Evolutionary conservation across 495 filamentous ascomycete species (phyloP).

Genomic region (Patellaria atrata): DNA sequence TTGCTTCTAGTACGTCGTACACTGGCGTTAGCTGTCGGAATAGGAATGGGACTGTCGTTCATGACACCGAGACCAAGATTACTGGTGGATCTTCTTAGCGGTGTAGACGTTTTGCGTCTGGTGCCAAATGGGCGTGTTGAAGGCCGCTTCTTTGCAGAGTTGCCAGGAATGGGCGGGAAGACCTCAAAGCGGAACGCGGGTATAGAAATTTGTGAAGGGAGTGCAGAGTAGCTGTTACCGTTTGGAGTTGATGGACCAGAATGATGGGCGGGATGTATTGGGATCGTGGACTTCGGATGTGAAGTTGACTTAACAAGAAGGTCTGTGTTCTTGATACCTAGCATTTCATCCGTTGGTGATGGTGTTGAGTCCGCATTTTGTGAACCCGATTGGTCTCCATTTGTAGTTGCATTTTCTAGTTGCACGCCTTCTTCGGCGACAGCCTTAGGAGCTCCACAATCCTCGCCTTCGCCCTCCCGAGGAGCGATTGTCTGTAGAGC

Average conservation of each 20-base stretch:
- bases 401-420: conserved; percentile 14
- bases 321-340: background rate
- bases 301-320: background rate
- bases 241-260: conserved; percentile 17
- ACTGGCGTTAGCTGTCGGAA: conserved; percentile 3
- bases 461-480: conserved; percentile 51
- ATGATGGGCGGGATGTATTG: conserved; percentile 8
- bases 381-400: conserved; percentile 5
- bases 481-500: conserved; percentile 80
- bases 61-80: conserved; percentile 11
- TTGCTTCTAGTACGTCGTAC: conserved; percentile 26
- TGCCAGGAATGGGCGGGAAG: conserved; percentile 60
- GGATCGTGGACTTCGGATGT: background rate
- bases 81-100: conserved; percentile 7
- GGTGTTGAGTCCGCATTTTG: conserved; percentile 1
- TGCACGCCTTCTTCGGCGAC: conserved; percentile 28
- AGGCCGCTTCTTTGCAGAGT: conserved; percentile 28
- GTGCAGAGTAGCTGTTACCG: conserved; percentile 3
- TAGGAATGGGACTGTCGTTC: conserved; percentile 9
- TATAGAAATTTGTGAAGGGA: conserved; percentile 31
- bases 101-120: conserved; percentile 18
- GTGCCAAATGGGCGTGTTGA: conserved; percentile 33
- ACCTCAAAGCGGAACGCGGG: conserved; percentile 72
- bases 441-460: conserved; percentile 20
- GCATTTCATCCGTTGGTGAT: conserved; percentile 4